These are phyloP conservation scores for Tephrocybe sp. DNA, from an alignment of 768 basidiomycete species.

Conservation along the genomic window DNA sequence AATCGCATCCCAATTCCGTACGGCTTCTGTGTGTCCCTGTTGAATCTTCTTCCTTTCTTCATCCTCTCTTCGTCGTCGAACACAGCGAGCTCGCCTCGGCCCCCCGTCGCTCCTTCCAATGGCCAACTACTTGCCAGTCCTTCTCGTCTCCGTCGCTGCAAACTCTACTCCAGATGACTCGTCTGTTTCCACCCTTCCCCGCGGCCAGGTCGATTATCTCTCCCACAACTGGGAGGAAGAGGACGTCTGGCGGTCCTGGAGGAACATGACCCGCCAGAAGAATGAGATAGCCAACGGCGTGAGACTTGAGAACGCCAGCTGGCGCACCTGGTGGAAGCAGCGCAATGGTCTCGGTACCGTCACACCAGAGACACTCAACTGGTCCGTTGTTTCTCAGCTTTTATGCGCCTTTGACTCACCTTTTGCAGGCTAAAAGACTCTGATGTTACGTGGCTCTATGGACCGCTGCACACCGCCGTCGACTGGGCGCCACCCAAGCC, in stretches of 20 bases:
- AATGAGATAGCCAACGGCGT: slow-evolving; percentile 96
- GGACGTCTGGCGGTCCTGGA: slow-evolving; percentile 98
- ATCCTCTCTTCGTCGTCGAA: slow-evolving; percentile 10
- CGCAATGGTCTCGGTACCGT: slow-evolving; percentile 93
- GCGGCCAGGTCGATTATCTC: slow-evolving; percentile 97
- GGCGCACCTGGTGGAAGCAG: slow-evolving; percentile 99
- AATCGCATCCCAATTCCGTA: slow-evolving; percentile 12
- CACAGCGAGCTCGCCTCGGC: slow-evolving; percentile 13
- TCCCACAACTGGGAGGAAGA: slow-evolving; percentile 98
- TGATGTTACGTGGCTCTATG: slow-evolving; percentile 99
- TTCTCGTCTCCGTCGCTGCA: slow-evolving; percentile 62
- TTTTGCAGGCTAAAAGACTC: slow-evolving; percentile 92
- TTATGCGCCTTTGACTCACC: slow-evolving; percentile 3
- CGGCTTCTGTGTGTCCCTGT: slow-evolving; percentile 6
- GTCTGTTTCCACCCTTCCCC: slow-evolving; percentile 78
- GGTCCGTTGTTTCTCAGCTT: slow-evolving; percentile 59
- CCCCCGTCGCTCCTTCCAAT: slow-evolving; percentile 33
- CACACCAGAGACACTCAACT: slow-evolving; percentile 96
- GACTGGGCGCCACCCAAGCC: slow-evolving; percentile 63
- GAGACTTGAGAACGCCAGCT: slow-evolving; percentile 95
- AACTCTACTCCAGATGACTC: slow-evolving; percentile 72
- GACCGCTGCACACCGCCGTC: slow-evolving; percentile 92
- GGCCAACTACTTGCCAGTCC: slow-evolving; percentile 71
- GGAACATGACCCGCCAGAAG: slow-evolving; percentile 98
- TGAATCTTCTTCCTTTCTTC: slow-evolving; percentile 6